Evolutionary conservation across 108 stramenopile species (phyloP).

Genomic region (Skeletonema tropicum): DNA sequence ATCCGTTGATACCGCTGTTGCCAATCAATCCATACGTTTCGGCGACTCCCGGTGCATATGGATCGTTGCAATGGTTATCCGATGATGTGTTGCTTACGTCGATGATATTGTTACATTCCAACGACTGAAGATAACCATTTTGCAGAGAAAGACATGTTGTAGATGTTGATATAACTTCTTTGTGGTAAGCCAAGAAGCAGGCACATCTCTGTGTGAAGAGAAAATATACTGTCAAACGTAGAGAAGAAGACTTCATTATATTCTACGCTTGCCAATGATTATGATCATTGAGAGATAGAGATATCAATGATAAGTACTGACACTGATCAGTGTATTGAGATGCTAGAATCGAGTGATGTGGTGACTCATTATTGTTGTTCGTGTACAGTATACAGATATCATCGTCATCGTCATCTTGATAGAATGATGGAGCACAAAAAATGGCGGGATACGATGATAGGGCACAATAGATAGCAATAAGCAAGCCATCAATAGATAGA

Average conservation of each 20-base stretch:
- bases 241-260: not conserved
- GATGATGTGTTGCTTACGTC: not conserved
- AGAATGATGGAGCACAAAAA: too few relatives aligned
- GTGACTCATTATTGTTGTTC: too few relatives aligned
- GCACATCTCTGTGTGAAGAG: not conserved
- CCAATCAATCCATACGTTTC: conserved; percentile 78
- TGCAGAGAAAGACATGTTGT: not conserved
- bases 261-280: not conserved
- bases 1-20: conserved; percentile 67
- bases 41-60: conserved; percentile 77
- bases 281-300: too few relatives aligned
- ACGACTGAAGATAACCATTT: not conserved
- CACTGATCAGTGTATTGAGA: too few relatives aligned
- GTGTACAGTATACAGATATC: too few relatives aligned
- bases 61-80: conserved; percentile 39
- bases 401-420: too few relatives aligned
- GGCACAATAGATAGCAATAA: too few relatives aligned
- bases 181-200: not conserved
- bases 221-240: not conserved
- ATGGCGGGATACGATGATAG: too few relatives aligned
- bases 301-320: too few relatives aligned
- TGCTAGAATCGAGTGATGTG: too few relatives aligned
- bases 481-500: too few relatives aligned
- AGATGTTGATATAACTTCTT: not conserved
- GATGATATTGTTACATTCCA: not conserved